Conservation (phyloP, 805 yeast species). For the Wickerhamiella parazyma region DNA sequence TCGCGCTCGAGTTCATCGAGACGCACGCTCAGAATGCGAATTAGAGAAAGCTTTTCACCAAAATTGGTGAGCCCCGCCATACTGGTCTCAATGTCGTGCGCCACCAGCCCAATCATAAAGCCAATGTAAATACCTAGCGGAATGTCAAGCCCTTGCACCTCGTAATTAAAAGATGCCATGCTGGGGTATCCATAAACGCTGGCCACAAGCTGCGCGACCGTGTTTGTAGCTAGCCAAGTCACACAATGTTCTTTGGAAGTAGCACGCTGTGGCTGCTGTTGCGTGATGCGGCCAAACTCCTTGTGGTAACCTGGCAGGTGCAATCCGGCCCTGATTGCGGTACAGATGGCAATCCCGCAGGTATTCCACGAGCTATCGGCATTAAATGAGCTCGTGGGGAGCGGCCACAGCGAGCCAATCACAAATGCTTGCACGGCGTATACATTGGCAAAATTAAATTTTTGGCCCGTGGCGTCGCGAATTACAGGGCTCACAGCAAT, state of each 20-base stretch:
- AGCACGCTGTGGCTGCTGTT: conserved; percentile 12
- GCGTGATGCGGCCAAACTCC: conserved; percentile 32
- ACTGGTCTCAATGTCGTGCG: conserved; percentile 69
- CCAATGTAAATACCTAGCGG: conserved; percentile 56
- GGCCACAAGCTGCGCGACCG: conserved; percentile 80
- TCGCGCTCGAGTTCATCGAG: conserved; percentile 62
- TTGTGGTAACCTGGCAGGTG: conserved; percentile 60
- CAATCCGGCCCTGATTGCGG: conserved; percentile 82
- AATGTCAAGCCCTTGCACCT: conserved; percentile 34
- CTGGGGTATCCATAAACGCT: conserved; percentile 92
- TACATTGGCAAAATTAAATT: conserved; percentile 77
- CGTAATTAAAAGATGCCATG: conserved; percentile 69
- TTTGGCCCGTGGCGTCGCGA: conserved; percentile 43
- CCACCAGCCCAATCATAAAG: conserved; percentile 74
- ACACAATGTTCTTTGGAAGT: conserved; percentile 48
- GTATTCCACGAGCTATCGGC: conserved; percentile 96
- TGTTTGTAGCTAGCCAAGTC: conserved; percentile 91
- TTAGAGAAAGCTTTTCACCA: conserved; percentile 59
- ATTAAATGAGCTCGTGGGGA: conserved; percentile 81
- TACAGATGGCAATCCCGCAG: conserved; percentile 82
- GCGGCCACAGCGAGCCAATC: conserved; percentile 89
- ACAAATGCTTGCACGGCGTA: conserved; percentile 89
- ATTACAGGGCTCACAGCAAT: conserved; percentile 84
- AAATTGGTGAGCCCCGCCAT: conserved; percentile 57
- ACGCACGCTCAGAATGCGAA: conserved; percentile 56